A percentile compares a stretch with the other conserved stretches of the same genome.
phyloP scores from a whole-genome alignment of 371 early-diverging fungal genomes.

The Racocetra persica region DNA sequence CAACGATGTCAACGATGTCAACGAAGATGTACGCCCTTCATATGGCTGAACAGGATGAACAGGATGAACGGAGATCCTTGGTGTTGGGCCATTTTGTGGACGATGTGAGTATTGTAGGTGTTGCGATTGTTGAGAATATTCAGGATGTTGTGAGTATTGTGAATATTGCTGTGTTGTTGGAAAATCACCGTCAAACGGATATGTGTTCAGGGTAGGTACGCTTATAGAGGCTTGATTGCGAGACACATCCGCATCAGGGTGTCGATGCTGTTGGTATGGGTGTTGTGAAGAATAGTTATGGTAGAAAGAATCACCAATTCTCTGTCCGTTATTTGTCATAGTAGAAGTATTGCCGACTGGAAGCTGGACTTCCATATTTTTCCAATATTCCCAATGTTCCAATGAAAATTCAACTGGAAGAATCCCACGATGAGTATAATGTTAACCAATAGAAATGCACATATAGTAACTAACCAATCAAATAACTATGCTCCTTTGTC shows the following conservation, averaged over 20 bases:
- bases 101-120: background rate
- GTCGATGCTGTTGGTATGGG: conserved; percentile 11
- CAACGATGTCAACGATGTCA: background rate
- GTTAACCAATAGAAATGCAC: no score
- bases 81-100: background rate
- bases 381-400: no score
- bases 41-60: background rate
- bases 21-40: conserved; percentile 2
- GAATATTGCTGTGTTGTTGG: background rate
- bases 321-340: no score
- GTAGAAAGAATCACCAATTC: background rate
- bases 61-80: conserved; percentile 30
- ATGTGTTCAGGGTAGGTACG: background rate
- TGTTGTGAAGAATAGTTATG: background rate
- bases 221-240: background rate
- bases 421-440: no score
- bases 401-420: no score
- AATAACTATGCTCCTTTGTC: no score
- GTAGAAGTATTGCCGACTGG: no score
- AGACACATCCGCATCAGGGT: background rate
- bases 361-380: no score
- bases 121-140: background rate
- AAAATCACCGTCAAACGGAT: background rate
- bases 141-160: background rate
- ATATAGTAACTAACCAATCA: no score